Evolutionary conservation across 768 basidiomycete species (phyloP).

Genomic region (Leccinum fibrillosum): DNA sequence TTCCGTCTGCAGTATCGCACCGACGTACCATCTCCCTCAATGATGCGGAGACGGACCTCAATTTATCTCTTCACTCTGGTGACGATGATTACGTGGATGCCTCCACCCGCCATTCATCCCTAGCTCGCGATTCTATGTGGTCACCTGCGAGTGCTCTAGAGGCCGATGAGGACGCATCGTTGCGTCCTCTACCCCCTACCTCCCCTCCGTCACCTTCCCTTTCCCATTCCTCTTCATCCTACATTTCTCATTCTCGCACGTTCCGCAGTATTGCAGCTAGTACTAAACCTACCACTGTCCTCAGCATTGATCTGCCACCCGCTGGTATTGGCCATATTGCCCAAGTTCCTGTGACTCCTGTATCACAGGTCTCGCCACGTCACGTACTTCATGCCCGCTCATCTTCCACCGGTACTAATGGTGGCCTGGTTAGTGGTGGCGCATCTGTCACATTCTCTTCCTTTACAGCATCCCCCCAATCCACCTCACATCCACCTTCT

Average conservation of each 20-base stretch:
- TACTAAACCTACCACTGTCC: constrained; percentile 91
- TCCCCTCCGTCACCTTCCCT: constrained; percentile 84
- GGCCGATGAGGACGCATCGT: constrained; percentile 93
- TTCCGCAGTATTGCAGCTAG: constrained; percentile 82
- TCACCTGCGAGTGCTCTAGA: constrained; percentile 73
- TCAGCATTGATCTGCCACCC: constrained; percentile 82
- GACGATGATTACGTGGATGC: constrained; percentile 45
- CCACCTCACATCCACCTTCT: constrained; percentile 44
- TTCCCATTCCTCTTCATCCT: constrained; percentile 79
- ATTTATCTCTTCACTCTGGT: constrained; percentile 35
- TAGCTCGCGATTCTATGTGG: constrained; percentile 74
- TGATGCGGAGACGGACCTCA: constrained; percentile 48
- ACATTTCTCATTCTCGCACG: constrained; percentile 76
- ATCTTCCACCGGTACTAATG: constrained; percentile 52
- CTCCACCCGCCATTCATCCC: constrained; percentile 50
- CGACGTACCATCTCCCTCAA: constrained; percentile 66
- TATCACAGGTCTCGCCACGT: constrained; percentile 47
- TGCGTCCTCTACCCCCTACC: constrained; percentile 87
- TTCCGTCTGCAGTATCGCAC: constrained; percentile 29
- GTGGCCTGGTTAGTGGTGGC: constrained; percentile 43
- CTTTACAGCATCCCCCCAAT: constrained; percentile 48
- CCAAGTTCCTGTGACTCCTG: constrained; percentile 68
- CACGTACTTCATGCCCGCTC: constrained; percentile 58
- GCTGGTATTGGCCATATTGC: constrained; percentile 91
- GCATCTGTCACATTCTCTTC: constrained; percentile 74